Percentiles rank a stretch among this genome's conserved stretches.
These are phyloP conservation scores for Cystofilobasidium ferigula DNA, from an alignment of 768 basidiomycete species.

Conservation along the genomic window DNA sequence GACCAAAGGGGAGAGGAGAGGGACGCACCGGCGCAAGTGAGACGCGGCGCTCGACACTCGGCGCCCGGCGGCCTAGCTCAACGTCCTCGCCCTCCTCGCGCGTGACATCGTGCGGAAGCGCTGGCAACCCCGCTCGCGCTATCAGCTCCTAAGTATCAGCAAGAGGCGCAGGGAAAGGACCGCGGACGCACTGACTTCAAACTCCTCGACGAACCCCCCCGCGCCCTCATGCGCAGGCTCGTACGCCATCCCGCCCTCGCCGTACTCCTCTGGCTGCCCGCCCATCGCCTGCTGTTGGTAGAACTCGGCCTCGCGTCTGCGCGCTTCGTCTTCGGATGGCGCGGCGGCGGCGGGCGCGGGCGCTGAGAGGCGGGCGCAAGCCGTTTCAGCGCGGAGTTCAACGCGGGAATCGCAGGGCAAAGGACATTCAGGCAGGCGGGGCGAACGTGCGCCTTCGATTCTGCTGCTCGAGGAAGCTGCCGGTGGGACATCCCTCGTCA, in stretches of 20 bases:
- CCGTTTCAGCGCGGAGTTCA: no score
- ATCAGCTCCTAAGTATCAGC: no score
- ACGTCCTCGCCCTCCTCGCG: not conserved
- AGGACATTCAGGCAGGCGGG: not conserved
- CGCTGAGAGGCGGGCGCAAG: not conserved
- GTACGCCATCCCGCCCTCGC: not conserved
- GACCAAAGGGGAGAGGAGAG: not conserved
- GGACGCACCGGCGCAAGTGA: not conserved
- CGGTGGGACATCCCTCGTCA: not conserved
- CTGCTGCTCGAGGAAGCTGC: conserved; percentile 20
- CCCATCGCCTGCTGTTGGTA: not conserved
- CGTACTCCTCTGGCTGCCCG: not conserved
- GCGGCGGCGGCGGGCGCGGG: not conserved
- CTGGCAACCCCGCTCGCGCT: no score
- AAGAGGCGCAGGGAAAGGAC: no score
- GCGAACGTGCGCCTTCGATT: not conserved
- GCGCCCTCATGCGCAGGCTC: no score
- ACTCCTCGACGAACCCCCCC: no score
- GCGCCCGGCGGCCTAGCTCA: not conserved
- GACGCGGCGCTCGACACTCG: not conserved
- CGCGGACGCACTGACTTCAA: no score
- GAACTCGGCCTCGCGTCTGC: not conserved
- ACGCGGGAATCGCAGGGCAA: not conserved
- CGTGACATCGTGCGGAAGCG: not conserved
- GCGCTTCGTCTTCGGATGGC: not conserved